These are phyloP conservation scores for Leavenworthia alabamica DNA, from an alignment of 345 rosid genomes.

Conservation along the genomic window DNA sequence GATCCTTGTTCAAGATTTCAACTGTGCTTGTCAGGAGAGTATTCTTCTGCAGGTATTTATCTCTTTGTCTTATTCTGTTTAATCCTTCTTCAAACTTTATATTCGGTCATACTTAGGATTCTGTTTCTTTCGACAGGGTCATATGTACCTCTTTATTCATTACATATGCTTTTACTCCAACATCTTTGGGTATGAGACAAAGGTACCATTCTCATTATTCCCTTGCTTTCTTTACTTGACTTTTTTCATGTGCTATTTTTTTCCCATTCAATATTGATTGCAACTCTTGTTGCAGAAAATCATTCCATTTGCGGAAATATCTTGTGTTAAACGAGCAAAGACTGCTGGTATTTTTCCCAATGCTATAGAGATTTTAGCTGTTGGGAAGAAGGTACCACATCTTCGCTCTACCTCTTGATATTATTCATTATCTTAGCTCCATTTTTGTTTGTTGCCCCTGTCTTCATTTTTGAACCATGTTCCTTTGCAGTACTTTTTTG, in stretches of 20 bases:
- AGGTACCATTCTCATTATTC: slow-evolving; percentile 40
- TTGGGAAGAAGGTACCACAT: slow-evolving; percentile 65
- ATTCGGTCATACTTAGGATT: not conserved
- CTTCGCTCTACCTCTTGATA: too few species aligned
- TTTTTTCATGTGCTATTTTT: not conserved
- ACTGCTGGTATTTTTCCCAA: slow-evolving; percentile 93
- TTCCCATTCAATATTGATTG: slow-evolving; percentile 7
- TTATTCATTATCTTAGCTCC: too few species aligned
- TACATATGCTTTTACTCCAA: slow-evolving; percentile 91
- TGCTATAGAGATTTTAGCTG: slow-evolving; percentile 86
- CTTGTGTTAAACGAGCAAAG: slow-evolving; percentile 84
- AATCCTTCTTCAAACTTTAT: not conserved
- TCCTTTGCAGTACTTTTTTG: slow-evolving; percentile 63
- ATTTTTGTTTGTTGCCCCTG: slow-evolving; percentile 17
- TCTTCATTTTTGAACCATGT: slow-evolving; percentile 16
- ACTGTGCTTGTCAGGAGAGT: slow-evolving; percentile 95
- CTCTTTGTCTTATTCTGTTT: not conserved
- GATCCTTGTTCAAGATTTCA: slow-evolving; percentile 89
- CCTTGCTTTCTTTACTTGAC: not conserved
- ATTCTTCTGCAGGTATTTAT: slow-evolving; percentile 75
- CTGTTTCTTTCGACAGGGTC: slow-evolving; percentile 60
- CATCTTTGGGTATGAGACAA: slow-evolving; percentile 98
- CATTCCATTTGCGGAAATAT: slow-evolving; percentile 57
- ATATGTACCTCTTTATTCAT: slow-evolving; percentile 80
- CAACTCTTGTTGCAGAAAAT: slow-evolving; percentile 51